These are phyloP conservation scores for Chaetomiaceae sp. DNA, from an alignment of 2,329 filamentous ascomycete species.

Conservation along the genomic window DNA sequence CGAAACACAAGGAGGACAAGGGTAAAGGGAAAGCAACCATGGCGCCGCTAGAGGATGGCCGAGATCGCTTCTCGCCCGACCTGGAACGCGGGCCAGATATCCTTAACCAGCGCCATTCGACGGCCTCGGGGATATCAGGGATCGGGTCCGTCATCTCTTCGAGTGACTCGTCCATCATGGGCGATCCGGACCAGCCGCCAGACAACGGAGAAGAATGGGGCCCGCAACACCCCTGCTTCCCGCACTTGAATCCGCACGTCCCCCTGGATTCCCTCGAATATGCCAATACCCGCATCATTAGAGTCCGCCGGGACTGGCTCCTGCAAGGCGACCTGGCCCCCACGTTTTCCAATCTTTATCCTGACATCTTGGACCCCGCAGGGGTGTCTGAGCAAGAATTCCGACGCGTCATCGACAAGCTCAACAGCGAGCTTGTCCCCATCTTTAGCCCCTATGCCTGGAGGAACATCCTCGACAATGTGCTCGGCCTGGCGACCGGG, in stretches of 20 bases:
- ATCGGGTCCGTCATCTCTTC: constrained; percentile 54
- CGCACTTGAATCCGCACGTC: constrained; percentile 89
- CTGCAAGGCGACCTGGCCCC: constrained; percentile 83
- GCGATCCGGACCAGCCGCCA: constrained; percentile 57
- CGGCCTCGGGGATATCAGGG: constrained; percentile 44
- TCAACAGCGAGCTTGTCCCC: constrained; percentile 72
- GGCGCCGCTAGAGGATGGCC: constrained; percentile 34
- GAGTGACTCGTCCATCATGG: constrained; percentile 57
- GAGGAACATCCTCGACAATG: constrained; percentile 73
- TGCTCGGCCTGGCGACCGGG: constrained; percentile 76
- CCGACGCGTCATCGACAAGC: constrained; percentile 69
- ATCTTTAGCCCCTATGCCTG: constrained; percentile 74
- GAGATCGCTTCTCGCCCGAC: constrained; percentile 42
- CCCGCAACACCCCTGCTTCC: constrained; percentile 87
- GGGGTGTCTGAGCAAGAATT: constrained; percentile 84
- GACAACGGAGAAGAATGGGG: constrained; percentile 81
- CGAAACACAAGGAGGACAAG: constrained; percentile 23
- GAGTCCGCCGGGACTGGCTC: constrained; percentile 89
- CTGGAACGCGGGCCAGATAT: constrained; percentile 50
- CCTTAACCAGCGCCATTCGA: constrained; percentile 42
- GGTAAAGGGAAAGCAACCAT: constrained; percentile 52
- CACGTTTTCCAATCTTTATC: constrained; percentile 91
- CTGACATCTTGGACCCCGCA: constrained; percentile 85
- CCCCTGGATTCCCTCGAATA: constrained; percentile 71
- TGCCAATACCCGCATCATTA: constrained; percentile 77